Conservation (phyloP, 2,329 filamentous ascomycete species). For the Hymenoscyphus albidus region DNA sequence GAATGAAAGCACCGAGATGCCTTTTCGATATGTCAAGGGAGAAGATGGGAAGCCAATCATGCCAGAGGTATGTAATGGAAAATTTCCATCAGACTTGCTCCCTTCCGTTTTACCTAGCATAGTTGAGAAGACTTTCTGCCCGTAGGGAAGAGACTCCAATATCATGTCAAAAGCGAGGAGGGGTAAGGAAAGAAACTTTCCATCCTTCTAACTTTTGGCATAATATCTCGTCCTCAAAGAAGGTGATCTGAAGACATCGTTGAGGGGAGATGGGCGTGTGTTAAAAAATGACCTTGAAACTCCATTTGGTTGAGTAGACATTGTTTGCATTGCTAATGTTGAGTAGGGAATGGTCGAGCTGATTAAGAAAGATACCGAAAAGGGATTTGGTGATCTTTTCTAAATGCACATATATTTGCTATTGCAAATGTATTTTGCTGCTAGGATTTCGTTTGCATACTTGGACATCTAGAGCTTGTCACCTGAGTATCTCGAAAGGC, state of each 20-base stretch:
- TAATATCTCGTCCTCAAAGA: no score
- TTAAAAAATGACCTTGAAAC: not conserved
- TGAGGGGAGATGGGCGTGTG: no score
- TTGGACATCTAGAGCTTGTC: not conserved
- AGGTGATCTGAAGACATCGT: no score
- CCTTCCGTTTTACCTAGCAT: no score
- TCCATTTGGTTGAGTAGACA: not conserved
- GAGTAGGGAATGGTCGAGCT: conserved; percentile 81
- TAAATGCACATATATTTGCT: conserved; percentile 36
- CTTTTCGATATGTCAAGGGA: conserved; percentile 87
- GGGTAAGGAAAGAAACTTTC: not conserved
- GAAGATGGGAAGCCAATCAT: conserved; percentile 77
- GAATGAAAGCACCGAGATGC: conserved; percentile 95
- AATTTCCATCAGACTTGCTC: no score
- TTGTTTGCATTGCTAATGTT: conserved; percentile 20
- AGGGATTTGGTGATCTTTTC: conserved; percentile 82
- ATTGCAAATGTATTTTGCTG: not conserved
- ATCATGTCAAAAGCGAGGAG: no score
- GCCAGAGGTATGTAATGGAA: conserved; percentile 66
- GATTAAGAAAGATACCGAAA: conserved; percentile 91
- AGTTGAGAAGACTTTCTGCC: no score
- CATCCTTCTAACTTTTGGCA: not conserved
- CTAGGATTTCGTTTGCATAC: not conserved
- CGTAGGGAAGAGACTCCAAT: no score
- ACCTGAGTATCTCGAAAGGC: not conserved